These are phyloP conservation scores for Macrophomina phaseolina DNA, from an alignment of 2,329 filamentous ascomycete species.

Conservation along the genomic window DNA sequence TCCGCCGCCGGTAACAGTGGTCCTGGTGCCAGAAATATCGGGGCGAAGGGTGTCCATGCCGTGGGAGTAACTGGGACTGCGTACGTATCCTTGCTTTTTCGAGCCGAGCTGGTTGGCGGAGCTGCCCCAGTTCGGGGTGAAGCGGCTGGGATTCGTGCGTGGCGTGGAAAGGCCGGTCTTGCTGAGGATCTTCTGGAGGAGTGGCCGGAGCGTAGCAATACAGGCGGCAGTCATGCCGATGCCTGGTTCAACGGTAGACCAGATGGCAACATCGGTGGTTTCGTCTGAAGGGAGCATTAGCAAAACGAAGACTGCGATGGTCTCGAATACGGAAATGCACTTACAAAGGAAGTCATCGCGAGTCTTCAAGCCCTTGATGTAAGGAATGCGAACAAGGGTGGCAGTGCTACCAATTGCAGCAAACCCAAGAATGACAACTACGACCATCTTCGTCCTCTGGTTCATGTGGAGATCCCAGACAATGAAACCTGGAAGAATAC, in stretches of 20 bases:
- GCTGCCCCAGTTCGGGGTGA: constrained; percentile 18
- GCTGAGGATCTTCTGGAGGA: constrained; percentile 45
- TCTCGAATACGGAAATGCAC: constrained; percentile 7
- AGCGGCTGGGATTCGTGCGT: constrained; percentile 17
- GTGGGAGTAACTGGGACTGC: constrained; percentile 18
- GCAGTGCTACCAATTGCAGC: constrained; percentile 57
- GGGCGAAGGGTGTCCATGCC: constrained; percentile 27
- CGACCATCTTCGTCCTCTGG: constrained; percentile 55
- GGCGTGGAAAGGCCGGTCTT: constrained; percentile 34
- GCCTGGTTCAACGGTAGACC: constrained; percentile 41
- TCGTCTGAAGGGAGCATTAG: constrained; percentile 6
- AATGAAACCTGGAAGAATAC: constrained; percentile 52
- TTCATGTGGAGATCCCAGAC: constrained; percentile 64
- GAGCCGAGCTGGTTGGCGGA: constrained; percentile 18
- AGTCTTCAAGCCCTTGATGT: constrained; percentile 46
- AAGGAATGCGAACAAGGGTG: constrained; percentile 54
- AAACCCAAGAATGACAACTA: constrained; percentile 61
- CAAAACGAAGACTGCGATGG: neutral
- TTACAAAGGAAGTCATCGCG: constrained; percentile 50
- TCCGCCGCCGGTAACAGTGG: constrained; percentile 25
- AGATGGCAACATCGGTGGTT: constrained; percentile 26
- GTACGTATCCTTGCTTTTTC: constrained; percentile 31
- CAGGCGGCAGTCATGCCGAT: constrained; percentile 53
- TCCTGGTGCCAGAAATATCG: constrained; percentile 26
- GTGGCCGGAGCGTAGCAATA: constrained; percentile 56